Evolutionary conservation across 352 stramenopile genomes (phyloP), one percentile per base, ranked within the genome.

Genomic region (Pythium myriotylum): DNA sequence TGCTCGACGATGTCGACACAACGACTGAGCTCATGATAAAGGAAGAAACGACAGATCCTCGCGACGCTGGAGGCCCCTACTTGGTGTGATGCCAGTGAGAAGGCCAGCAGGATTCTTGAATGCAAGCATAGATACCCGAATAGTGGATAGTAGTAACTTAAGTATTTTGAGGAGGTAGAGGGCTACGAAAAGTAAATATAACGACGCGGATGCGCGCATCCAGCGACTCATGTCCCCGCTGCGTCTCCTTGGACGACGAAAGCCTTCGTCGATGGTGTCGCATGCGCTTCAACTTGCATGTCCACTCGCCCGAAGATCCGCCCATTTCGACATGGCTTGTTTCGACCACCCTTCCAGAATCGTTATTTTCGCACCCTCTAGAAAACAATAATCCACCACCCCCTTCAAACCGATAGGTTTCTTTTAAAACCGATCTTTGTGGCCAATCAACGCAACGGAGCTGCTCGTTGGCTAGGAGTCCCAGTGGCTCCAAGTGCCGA

Each of bases 1-100:
- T 62, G 17, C 35, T 62, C 19, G 55, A 55, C 32, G 20, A 62
- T 27, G 55, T 55, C 14, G 45, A 55, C n/a, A n/a, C 8, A 14
- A 41, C 22, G 14, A n/a, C 26, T 12, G 12, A 17, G 24, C 33
- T 62, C 24, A 20, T 45, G 6, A 62, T 62, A 27, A 62, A 62
- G 24, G 55, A 55, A 42, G 55, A 62, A n/a, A 10, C 16, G 10
- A 24, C n/a, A n/a, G 22, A 55, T 2, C 16, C 49, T 10, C 27
- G 45, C 22, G 43, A 41, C 22, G 22, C 19, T 35, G 13, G 3
- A 26, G 23, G 24, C 45, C n/a, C 40, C 12, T 8, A n/a, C 23
- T 32, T 1, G 2, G 23, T 23, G 32, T 35, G 24, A 14, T 24
- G 19, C 52, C 8, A 49, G 3, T 17, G 7, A 19, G 29, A 54